Base-by-base conservation (phyloP, 805 yeast genomes). In the Ogataea salicorniae region DNA sequence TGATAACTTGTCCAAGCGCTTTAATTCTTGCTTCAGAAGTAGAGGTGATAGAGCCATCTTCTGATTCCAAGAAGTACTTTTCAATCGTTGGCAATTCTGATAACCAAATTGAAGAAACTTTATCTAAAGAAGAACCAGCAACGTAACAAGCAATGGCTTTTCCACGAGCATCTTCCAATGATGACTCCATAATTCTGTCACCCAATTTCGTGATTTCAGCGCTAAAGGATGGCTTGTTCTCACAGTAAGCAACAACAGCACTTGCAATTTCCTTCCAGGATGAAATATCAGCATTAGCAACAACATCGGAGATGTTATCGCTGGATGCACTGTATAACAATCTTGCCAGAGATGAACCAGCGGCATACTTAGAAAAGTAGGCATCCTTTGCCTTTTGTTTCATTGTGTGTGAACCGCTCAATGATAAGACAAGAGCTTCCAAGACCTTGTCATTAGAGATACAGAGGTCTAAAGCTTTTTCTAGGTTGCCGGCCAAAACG, bases 241-340 rank as follows among this genome's bases (percentile, higher is more conserved):
- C 53, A 39, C 76, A 63, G 58, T 77, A 84, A 2, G 87, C 76
- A 45, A 80, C 64, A 47, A 91, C 77, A 15, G 89, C 76, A 39
- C 77, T 72, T n/a, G 90, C 87, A 55, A 87, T 81, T 39, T 82
- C 83, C 57, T 80, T 84, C 99, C 99, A 94, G 54, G 87, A 82
- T 4, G 74, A 58, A 37, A 91, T 81, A 59, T 87, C 85, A 31
- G 87, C 85, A 61, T 91, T 83, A 41, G 77, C 74, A 31, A 90
- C 94, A 51, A 94, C 63, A 63, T 92, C 98, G 31, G 72, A 68
- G 45, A 73, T 77, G 44, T 69, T 70, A 34, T 71, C 70, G 31
- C 77, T 72, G 1, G 87, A 73, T 14, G 81, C 76, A 43, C 82
- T 78, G 67, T 82, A 83, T 46, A 95, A 71, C 15, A 89, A 72